These are phyloP conservation scores for Apophysomyces sp. DNA, from an alignment of 371 early-diverging fungal species.

Conservation along the genomic window DNA sequence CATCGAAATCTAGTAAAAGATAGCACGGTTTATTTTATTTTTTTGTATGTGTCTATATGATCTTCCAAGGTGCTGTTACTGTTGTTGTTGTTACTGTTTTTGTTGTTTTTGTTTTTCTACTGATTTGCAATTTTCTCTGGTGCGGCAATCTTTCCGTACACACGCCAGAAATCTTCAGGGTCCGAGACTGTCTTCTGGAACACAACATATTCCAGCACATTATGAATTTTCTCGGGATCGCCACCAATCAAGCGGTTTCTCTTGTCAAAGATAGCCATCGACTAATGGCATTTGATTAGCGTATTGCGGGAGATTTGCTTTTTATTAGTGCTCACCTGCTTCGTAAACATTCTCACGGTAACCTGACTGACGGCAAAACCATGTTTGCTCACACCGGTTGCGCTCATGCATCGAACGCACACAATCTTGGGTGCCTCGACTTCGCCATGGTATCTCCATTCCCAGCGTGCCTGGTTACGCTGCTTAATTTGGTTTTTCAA, in stretches of 20 bases:
- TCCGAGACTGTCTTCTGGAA: slow-evolving; percentile 71
- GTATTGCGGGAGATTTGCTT: neutral
- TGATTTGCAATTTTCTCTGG: slow-evolving; percentile 37
- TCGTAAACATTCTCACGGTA: slow-evolving; percentile 66
- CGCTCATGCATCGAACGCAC: slow-evolving; percentile 57
- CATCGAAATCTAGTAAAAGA: too few relatives aligned
- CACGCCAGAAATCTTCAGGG: slow-evolving; percentile 66
- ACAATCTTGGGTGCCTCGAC: slow-evolving; percentile 63
- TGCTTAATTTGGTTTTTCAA: slow-evolving; percentile 68
- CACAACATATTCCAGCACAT: slow-evolving; percentile 67
- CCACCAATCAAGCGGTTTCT: slow-evolving; percentile 57
- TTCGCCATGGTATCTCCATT: slow-evolving; percentile 65
- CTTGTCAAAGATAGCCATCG: slow-evolving; percentile 63
- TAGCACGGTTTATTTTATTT: too few relatives aligned
- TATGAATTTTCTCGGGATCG: slow-evolving; percentile 57
- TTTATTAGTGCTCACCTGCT: slow-evolving; percentile 45
- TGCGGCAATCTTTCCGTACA: slow-evolving; percentile 68
- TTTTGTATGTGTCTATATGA: too few relatives aligned
- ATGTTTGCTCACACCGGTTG: slow-evolving; percentile 42
- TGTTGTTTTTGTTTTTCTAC: slow-evolving; percentile 2
- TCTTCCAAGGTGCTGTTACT: too few relatives aligned
- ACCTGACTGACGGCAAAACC: slow-evolving; percentile 67
- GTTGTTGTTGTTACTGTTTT: neutral
- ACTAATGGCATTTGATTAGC: slow-evolving; percentile 23
- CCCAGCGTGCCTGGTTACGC: slow-evolving; percentile 57